phyloP scores from a whole-genome alignment of 176 grass and related monocot species.

The Pontederia paniculata region DNA sequence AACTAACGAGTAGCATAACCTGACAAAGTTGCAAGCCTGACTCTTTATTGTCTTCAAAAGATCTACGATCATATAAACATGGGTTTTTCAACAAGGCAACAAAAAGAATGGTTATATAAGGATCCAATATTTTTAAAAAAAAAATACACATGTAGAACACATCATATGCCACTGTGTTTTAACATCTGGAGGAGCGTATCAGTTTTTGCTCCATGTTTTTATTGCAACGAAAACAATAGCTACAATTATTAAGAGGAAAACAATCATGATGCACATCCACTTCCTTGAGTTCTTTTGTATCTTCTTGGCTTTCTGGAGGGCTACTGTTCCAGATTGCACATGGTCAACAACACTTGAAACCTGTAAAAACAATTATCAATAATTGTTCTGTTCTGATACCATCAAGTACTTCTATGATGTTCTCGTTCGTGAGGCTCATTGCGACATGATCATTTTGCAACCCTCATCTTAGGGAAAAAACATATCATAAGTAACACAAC shows the following conservation, averaged over 20 bases:
- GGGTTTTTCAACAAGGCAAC: no score
- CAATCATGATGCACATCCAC: slow-evolving; percentile 92
- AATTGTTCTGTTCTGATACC: neutral
- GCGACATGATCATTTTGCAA: neutral
- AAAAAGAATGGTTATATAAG: no score
- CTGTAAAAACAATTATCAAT: slow-evolving; percentile 15
- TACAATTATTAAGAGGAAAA: slow-evolving; percentile 64
- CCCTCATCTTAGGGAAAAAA: no score
- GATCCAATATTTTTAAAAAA: no score
- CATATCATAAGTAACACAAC: no score
- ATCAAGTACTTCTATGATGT: neutral
- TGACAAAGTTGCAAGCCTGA: no score
- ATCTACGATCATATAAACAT: no score
- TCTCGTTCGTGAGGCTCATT: neutral
- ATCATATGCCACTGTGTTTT: neutral
- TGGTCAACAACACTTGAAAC: slow-evolving; percentile 69
- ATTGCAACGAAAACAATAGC: slow-evolving; percentile 37
- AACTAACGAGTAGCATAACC: no score
- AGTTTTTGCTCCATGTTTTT: slow-evolving; percentile 49
- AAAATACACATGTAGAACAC: neutral
- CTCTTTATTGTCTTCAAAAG: no score
- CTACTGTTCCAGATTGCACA: slow-evolving; percentile 49
- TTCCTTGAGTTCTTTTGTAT: slow-evolving; percentile 74
- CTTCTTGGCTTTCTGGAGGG: slow-evolving; percentile 65
- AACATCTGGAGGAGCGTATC: neutral